These are phyloP conservation scores for Hypoxylon sp. DNA, from an alignment of 2,329 filamentous ascomycete genomes.

Conservation along the genomic window DNA sequence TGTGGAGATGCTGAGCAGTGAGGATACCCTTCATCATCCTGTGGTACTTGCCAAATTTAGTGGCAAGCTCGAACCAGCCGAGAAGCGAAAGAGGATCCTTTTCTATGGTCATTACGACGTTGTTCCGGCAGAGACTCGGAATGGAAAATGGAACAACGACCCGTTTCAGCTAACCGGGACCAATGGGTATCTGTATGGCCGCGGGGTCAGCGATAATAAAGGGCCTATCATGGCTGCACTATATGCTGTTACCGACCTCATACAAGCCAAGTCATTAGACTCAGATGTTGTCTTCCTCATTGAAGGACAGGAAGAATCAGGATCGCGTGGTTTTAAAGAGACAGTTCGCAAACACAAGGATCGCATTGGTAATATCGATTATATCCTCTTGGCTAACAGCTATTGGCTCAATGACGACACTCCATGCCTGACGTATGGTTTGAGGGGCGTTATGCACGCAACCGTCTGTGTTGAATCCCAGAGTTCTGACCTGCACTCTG, in stretches of 20 bases:
- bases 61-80: constrained; percentile 76
- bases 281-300: constrained; percentile 95
- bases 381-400: constrained; percentile 95
- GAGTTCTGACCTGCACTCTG: constrained; percentile 91
- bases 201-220: constrained; percentile 98
- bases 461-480: constrained; percentile 89
- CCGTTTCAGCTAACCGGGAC: constrained; percentile 92
- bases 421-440: constrained; percentile 93
- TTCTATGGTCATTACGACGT: constrained; percentile 99
- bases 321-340: constrained; percentile 90
- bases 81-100: constrained; percentile 84
- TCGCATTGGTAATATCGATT: constrained; percentile 91
- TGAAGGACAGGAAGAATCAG: constrained; percentile 96
- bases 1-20: constrained; percentile 90
- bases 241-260: constrained; percentile 91
- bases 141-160: constrained; percentile 86
- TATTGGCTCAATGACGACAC: constrained; percentile 99
- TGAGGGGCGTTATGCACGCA: constrained; percentile 93
- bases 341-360: constrained; percentile 85
- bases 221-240: constrained; percentile 94
- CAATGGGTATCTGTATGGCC: constrained; percentile 93
- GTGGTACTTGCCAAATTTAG: constrained; percentile 93
- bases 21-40: constrained; percentile 81
- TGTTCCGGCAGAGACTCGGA: constrained; percentile 87
- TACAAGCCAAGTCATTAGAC: constrained; percentile 84